Base-by-base conservation (phyloP, 1,139 yeast genomes). In the Candida neerlandica region DNA sequence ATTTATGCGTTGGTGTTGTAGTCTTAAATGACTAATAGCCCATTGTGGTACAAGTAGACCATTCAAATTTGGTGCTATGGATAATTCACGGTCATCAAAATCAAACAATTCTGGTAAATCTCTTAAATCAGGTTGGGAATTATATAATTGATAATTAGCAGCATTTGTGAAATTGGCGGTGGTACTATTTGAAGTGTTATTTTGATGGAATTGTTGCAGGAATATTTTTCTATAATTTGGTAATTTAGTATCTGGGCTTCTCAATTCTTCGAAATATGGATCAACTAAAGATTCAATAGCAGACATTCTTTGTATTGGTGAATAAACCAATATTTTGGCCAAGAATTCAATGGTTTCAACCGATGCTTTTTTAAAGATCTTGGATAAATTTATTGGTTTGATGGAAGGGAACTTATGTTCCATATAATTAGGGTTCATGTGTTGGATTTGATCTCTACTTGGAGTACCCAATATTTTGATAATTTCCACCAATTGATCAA, bases 351-450 rank as follows among this genome's bases (percentile, higher is more conserved):
- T 78, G 58, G 89, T 84, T 55, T 85, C 91, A 11, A 54, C 75
- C 66, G 75, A 63, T 69, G 73, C 73, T 58, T 85, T 85, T 59
- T 90, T 84, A 71, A 94, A 92, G 30, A 94, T 94, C 61, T 87
- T 88, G 48, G 80, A 71, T 59, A 94, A 78, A 32, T 98, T 97
- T 51, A 94, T 96, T 51, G 98, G 96, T 66, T 89, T 87, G 64
- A 94, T 94, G 60, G 90, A 94, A 2, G 99, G 99, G 76, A 94
- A 94, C 64, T 90, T 89, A 71, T 94, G 97, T 66, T 94, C 99
- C 86, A 90, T 89, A 72, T 94, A 95, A 69, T 91, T 92, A 51
- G 97, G 96, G 69, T 94, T 94, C 99, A 94, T 94, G 55, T 92
- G 83, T 64, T 86, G 81, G 59, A 94, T 94, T 69, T 94, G 97